These are phyloP conservation scores for Flaveria trinervia DNA, from an alignment of 129 eudicot genomes.

Conservation along the genomic window DNA sequence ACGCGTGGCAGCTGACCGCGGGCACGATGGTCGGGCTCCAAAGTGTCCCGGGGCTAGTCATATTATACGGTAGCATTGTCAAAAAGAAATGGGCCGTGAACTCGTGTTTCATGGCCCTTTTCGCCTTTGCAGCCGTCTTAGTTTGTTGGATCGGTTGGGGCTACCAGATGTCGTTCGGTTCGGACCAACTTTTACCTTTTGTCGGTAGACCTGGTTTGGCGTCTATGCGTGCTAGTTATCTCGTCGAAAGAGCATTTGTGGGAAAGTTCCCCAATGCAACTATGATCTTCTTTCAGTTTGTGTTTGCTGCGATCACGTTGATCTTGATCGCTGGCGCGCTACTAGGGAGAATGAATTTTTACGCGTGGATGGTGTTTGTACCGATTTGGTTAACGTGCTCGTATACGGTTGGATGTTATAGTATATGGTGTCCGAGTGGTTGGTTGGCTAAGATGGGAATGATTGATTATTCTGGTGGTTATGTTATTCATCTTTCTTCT, in stretches of 20 bases:
- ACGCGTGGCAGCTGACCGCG: slow-evolving; percentile 75
- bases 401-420: slow-evolving; percentile 62
- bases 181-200: slow-evolving; percentile 41
- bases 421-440: slow-evolving; percentile 67
- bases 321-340: slow-evolving; percentile 76
- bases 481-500: slow-evolving; percentile 75
- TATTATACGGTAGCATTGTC: slow-evolving; percentile 77
- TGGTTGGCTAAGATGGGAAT: slow-evolving; percentile 62
- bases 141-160: slow-evolving; percentile 86
- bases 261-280: slow-evolving; percentile 72
- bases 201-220: slow-evolving; percentile 45
- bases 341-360: slow-evolving; percentile 74
- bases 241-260: slow-evolving; percentile 43
- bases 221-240: slow-evolving; percentile 41
- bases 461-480: slow-evolving; percentile 82
- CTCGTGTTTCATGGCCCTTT: slow-evolving; percentile 83
- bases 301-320: slow-evolving; percentile 78
- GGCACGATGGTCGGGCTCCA: slow-evolving; percentile 75
- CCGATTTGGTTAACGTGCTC: slow-evolving; percentile 75
- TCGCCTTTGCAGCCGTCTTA: slow-evolving; percentile 70
- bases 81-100: slow-evolving; percentile 87
- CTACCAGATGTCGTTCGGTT: slow-evolving; percentile 66
- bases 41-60: slow-evolving; percentile 74
- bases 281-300: slow-evolving; percentile 81
- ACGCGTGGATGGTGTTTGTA: slow-evolving; percentile 83